These are phyloP conservation scores for Saturnispora sekii DNA, from an alignment of 805 yeast species.

Conservation along the genomic window DNA sequence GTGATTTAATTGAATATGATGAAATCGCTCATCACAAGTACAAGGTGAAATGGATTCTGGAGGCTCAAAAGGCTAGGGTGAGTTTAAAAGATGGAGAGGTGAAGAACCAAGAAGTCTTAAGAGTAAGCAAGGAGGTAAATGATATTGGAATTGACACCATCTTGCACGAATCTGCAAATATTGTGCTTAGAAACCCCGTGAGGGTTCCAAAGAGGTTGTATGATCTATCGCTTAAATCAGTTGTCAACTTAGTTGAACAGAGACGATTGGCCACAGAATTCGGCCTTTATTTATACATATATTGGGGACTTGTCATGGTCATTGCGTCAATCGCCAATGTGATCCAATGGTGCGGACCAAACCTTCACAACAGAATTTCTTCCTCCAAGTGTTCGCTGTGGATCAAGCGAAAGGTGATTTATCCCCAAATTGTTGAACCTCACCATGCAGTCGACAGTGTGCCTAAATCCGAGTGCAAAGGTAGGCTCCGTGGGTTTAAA, in stretches of 20 bases:
- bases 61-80: constrained; percentile 5
- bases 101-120: neutral
- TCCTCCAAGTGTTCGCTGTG: constrained; percentile 19
- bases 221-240: constrained; percentile 21
- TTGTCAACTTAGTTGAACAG: constrained; percentile 21
- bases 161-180: neutral
- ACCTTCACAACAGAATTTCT: constrained; percentile 17
- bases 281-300: constrained; percentile 23
- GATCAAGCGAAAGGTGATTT: constrained; percentile 26
- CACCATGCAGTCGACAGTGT: neutral
- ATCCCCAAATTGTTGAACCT: constrained; percentile 25
- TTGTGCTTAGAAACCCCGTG: constrained; percentile 21
- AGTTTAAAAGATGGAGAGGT: constrained; percentile 2
- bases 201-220: constrained; percentile 18
- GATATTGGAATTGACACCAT: constrained; percentile 8
- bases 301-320: constrained; percentile 26
- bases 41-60: constrained; percentile 8
- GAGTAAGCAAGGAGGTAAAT: constrained; percentile 4
- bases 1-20: constrained; percentile 14
- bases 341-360: constrained; percentile 29
- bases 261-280: constrained; percentile 23
- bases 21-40: constrained; percentile 8
- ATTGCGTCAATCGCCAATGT: constrained; percentile 22
- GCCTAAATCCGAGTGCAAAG: neutral
- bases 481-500: constrained; percentile 1